Base-by-base conservation (phyloP, 257 asterid genomes). In the Leptodermis oblonga region DNA sequence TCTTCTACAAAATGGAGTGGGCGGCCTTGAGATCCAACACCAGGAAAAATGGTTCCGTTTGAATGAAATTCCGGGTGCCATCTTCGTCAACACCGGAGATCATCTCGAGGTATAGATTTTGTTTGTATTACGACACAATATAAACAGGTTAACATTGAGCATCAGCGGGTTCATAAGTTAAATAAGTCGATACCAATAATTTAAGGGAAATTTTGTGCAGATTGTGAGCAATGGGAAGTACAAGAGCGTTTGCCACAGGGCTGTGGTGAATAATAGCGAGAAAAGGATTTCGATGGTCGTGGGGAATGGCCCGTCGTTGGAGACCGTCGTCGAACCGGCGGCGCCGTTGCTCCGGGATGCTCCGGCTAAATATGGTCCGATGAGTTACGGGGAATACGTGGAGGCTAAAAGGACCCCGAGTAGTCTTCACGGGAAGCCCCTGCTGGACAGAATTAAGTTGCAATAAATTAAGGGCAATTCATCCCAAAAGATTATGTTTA, bases 1-100 rank as follows among this genome's bases (percentile, higher is more conserved):
- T 49, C 86, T 91, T 43, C 68, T 87, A 0, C 76, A 88, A 66
- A 90, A 88, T 71, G 82, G 70, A 28, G 89, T 85, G 0, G 82
- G 83, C 0, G 97, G 96, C 1, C 80, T 90, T 1, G 89, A 90
- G 71, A 80, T 90, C 56, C 89, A 86, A 18, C 92, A 84, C 26
- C 58, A 72, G 0, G 90, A 88, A 5, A 72, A 70, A 53, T 91
- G 97, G 97, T n/a, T 87, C 23, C 46, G 78, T 17, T 84, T 88
- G 11, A 63, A 71, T 56, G 73, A 83, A 42, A 54, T 76, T 28
- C 88, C 96, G 34, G 82, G 81, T 69, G 79, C 97, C 42, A 77
- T 91, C 49, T 45, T 91, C 64, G 88, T 91, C 36, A 88, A 88
- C 80, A 81, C 83, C 7, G 88, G 81, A 0, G 96, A 91, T 61